These are phyloP conservation scores for Arthrobotrys sphaeroides DNA, from an alignment of 2,329 filamentous ascomycete species.

Conservation along the genomic window DNA sequence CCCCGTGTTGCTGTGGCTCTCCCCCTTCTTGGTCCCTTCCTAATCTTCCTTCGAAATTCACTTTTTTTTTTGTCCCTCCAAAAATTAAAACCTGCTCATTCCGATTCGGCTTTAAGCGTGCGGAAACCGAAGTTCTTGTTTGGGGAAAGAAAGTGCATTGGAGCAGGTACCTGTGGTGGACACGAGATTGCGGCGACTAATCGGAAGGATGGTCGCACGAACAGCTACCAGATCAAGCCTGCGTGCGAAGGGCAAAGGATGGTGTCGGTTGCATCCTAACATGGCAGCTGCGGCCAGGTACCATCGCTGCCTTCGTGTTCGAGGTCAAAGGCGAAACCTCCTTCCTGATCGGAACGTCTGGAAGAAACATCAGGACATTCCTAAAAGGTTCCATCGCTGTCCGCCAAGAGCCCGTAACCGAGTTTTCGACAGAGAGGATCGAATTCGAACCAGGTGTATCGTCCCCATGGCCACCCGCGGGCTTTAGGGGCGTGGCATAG, in stretches of 20 bases:
- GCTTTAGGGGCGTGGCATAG: too few relatives aligned
- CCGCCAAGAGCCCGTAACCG: constrained; percentile 32
- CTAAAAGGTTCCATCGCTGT: background rate
- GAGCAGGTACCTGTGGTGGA: constrained; percentile 17
- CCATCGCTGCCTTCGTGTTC: constrained; percentile 37
- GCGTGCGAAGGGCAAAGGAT: background rate
- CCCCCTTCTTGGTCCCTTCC: background rate
- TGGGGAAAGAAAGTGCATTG: constrained; percentile 36
- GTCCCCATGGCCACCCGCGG: too few relatives aligned
- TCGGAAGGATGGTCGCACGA: constrained; percentile 20
- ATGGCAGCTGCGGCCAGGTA: constrained; percentile 23
- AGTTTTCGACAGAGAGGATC: constrained; percentile 5
- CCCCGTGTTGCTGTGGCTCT: constrained; percentile 21
- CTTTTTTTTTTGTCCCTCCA: background rate
- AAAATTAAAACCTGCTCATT: constrained; percentile 51
- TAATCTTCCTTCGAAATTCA: background rate
- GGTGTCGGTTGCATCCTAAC: constrained; percentile 46
- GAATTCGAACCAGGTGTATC: background rate
- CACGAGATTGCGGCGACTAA: constrained; percentile 30
- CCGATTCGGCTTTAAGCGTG: background rate
- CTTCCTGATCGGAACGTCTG: constrained; percentile 29
- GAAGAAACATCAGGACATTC: background rate
- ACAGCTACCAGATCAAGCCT: constrained; percentile 21
- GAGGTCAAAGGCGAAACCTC: constrained; percentile 8
- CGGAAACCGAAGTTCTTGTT: too few relatives aligned